phyloP scores from a whole-genome alignment of 2,329 filamentous ascomycete genomes.

The Claviceps humidiphila region DNA sequence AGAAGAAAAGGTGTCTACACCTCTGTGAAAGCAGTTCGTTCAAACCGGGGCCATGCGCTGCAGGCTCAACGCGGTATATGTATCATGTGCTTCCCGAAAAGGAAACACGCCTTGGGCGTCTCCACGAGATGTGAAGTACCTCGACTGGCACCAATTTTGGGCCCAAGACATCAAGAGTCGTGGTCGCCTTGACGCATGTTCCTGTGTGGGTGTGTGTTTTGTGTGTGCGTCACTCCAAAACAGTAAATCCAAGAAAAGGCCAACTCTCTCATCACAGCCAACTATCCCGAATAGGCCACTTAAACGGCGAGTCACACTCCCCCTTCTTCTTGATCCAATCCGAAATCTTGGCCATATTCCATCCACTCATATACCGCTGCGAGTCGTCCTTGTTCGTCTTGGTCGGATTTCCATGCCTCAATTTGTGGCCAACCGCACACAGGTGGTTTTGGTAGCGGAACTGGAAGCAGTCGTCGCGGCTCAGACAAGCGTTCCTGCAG shows the following conservation, averaged over 20 bases:
- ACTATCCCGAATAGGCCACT: conserved; percentile 1
- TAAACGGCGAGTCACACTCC: conserved; percentile 16
- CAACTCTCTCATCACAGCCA: not conserved
- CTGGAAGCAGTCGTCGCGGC: conserved; percentile 24
- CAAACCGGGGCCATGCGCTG: too few species aligned
- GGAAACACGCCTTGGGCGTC: too few species aligned
- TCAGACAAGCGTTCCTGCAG: conserved; percentile 32
- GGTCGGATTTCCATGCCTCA: conserved; percentile 26
- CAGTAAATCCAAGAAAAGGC: not conserved
- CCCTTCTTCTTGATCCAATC: conserved; percentile 25
- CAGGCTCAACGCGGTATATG: too few species aligned
- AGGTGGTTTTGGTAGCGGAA: conserved; percentile 26
- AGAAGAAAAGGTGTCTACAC: too few species aligned
- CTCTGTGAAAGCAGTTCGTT: too few species aligned
- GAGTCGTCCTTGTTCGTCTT: conserved; percentile 16
- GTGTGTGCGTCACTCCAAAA: not conserved
- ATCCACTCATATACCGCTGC: conserved; percentile 25
- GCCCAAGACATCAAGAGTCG: too few species aligned
- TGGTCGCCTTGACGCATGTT: too few species aligned
- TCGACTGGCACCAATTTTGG: too few species aligned
- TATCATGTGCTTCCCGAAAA: too few species aligned
- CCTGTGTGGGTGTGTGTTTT: not conserved
- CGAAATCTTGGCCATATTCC: conserved; percentile 27
- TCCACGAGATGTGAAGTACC: too few species aligned
- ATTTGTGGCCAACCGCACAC: conserved; percentile 22